Evolutionary conservation across 192 early-diverging fungal species (phyloP).

Genomic region (Gaertneriomyces semiglobifer): DNA sequence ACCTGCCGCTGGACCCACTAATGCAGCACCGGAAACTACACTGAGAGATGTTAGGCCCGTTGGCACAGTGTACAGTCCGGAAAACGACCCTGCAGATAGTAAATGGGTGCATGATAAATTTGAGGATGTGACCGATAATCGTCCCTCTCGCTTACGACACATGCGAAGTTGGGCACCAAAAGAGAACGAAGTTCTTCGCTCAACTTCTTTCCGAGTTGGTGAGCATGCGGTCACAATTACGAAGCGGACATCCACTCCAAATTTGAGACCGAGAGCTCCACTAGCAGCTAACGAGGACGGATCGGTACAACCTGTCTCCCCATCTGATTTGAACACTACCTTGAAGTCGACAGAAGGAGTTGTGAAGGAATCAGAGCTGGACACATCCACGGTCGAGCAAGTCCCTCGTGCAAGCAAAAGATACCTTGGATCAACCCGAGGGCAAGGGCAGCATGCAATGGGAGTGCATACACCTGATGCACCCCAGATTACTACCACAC

Average conservation of each 20-base stretch:
- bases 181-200: not conserved
- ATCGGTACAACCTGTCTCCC: too few relatives aligned
- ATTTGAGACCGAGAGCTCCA: not conserved
- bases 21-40: too few relatives aligned
- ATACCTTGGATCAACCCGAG: not conserved
- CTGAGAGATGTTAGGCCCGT: too few relatives aligned
- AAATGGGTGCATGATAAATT: conserved; percentile 34
- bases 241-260: conserved; percentile 5
- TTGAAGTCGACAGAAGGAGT: too few relatives aligned
- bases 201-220: not conserved
- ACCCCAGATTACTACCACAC: too few relatives aligned
- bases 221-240: not conserved
- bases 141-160: not conserved
- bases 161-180: conserved; percentile 1
- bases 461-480: not conserved
- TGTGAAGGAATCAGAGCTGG: too few relatives aligned
- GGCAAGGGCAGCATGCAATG: conserved; percentile 5
- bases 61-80: too few relatives aligned
- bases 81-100: conserved; percentile 14
- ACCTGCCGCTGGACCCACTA: too few relatives aligned
- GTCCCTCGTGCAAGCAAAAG: not conserved
- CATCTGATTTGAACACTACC: too few relatives aligned
- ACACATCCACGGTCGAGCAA: not conserved
- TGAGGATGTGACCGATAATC: conserved; percentile 15
- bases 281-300: too few relatives aligned